A percentile compares a stretch with the other conserved stretches of the same genome.
These are phyloP conservation scores for Bipolaris sorokiniana DNA, from an alignment of 2,329 filamentous ascomycete species.

Conservation along the genomic window DNA sequence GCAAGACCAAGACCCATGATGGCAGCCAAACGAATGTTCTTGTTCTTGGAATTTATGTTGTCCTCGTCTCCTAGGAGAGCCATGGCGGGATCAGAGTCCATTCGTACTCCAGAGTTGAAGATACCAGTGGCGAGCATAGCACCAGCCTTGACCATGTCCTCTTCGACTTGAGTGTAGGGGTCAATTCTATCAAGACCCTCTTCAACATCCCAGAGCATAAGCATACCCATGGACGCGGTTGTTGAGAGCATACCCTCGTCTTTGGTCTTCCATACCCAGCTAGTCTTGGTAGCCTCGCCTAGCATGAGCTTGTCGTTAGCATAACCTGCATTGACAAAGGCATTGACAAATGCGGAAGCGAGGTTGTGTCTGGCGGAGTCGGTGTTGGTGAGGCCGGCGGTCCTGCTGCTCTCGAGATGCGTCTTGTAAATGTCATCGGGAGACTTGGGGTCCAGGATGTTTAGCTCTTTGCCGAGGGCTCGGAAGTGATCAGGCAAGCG, in stretches of 20 bases:
- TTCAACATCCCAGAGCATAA: slow-evolving; percentile 93
- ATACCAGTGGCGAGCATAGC: slow-evolving; percentile 93
- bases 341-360: slow-evolving; percentile 94
- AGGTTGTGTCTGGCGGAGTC: slow-evolving; percentile 96
- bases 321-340: slow-evolving; percentile 94
- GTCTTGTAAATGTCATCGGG: slow-evolving; percentile 99
- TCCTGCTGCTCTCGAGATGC: slow-evolving; percentile 92
- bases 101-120: slow-evolving; percentile 87
- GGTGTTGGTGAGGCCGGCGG: slow-evolving; percentile 89
- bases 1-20: slow-evolving; percentile 97
- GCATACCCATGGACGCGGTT: slow-evolving; percentile 87
- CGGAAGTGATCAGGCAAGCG: slow-evolving; percentile 93
- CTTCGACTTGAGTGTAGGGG: slow-evolving; percentile 84
- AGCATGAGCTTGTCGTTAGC: slow-evolving; percentile 98
- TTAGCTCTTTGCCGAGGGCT: slow-evolving; percentile 89
- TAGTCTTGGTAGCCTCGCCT: slow-evolving; percentile 78
- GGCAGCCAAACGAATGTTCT: slow-evolving; percentile 77
- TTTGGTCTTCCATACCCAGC: slow-evolving; percentile 99
- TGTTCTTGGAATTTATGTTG: slow-evolving; percentile 78
- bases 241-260: slow-evolving; percentile 97
- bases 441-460: slow-evolving; percentile 94
- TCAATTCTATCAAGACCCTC: slow-evolving; percentile 92
- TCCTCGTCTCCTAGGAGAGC: slow-evolving; percentile 82
- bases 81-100: slow-evolving; percentile 88
- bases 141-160: slow-evolving; percentile 87